Evolutionary conservation across 495 filamentous ascomycete genomes (phyloP).

Genomic region (Pseudotulostoma volvatum): DNA sequence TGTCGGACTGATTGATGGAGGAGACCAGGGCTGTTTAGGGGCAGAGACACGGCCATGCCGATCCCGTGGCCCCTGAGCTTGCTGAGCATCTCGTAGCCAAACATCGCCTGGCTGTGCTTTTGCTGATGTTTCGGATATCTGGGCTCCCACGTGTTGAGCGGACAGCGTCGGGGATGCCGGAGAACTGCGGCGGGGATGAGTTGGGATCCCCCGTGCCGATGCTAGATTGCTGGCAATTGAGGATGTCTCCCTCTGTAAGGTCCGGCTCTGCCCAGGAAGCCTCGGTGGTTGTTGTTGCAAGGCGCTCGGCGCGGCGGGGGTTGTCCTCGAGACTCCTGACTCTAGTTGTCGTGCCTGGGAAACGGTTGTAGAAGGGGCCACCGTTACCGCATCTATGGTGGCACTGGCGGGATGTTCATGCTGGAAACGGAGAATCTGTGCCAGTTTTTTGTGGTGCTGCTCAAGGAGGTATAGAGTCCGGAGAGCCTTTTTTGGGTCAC

Average conservation of each 20-base stretch:
- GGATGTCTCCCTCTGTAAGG: constrained; percentile 49
- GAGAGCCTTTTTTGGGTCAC: constrained; percentile 37
- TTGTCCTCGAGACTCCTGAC: constrained; percentile 11
- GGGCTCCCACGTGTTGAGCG: constrained; percentile 59
- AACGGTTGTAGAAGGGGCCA: constrained; percentile 4
- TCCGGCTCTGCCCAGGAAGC: constrained; percentile 28
- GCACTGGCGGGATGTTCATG: constrained; percentile 36
- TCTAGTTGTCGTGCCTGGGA: constrained; percentile 12
- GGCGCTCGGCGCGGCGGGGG: constrained; percentile 14
- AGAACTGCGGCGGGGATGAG: constrained; percentile 44
- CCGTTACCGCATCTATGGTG: constrained; percentile 4
- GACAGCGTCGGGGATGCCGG: constrained; percentile 52
- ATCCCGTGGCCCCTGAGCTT: constrained; percentile 6
- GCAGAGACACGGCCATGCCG: constrained; percentile 11
- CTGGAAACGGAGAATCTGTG: constrained; percentile 58
- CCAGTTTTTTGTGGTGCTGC: constrained; percentile 65
- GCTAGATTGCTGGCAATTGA: constrained; percentile 88
- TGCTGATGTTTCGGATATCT: constrained; percentile 41
- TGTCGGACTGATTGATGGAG: constrained; percentile 18
- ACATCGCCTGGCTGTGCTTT: constrained; percentile 26
- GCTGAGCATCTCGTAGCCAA: constrained; percentile 15
- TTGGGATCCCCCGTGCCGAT: constrained; percentile 71
- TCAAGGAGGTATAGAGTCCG: constrained; percentile 74
- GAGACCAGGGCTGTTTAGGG: constrained; percentile 22
- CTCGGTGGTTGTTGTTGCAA: constrained; percentile 20